Percentiles rank a stretch among this genome's conserved stretches.
Evolutionary conservation across 129 eudicot genomes (phyloP).

Genomic region (Helichrysum umbraculigerum): DNA sequence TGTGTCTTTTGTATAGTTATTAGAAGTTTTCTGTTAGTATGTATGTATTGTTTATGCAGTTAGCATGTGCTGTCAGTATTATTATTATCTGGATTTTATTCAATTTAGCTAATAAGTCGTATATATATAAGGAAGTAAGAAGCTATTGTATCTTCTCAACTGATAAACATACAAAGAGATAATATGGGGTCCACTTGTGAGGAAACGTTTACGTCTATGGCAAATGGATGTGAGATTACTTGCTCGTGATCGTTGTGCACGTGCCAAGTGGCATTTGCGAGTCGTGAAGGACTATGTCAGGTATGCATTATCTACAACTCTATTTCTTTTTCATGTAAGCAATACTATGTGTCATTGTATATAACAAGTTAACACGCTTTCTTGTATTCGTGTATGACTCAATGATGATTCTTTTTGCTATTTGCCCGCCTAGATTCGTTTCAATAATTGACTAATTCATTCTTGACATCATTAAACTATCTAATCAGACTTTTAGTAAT

Average conservation of each 20-base stretch:
- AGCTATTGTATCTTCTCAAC: slow-evolving; percentile 55
- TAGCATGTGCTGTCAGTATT: slow-evolving; percentile 32
- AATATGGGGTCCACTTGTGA: slow-evolving; percentile 58
- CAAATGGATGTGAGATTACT: slow-evolving; percentile 71
- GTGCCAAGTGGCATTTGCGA: slow-evolving; percentile 58
- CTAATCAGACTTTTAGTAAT: background rate
- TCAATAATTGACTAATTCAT: slow-evolving; percentile 2
- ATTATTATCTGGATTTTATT: slow-evolving; percentile 5
- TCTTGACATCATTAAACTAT: slow-evolving; percentile 10
- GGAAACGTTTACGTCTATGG: slow-evolving; percentile 58
- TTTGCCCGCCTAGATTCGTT: slow-evolving; percentile 16
- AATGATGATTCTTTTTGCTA: background rate
- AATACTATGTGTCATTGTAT: background rate
- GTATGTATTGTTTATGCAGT: slow-evolving; percentile 19
- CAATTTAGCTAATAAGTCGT: slow-evolving; percentile 23
- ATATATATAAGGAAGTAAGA: slow-evolving; percentile 64
- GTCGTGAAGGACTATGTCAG: slow-evolving; percentile 47
- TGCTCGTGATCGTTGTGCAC: slow-evolving; percentile 50
- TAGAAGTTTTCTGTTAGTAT: slow-evolving; percentile 10
- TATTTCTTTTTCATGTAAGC: background rate
- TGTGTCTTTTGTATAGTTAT: slow-evolving; percentile 14
- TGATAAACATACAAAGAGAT: slow-evolving; percentile 70
- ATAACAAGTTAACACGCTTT: slow-evolving; percentile 9
- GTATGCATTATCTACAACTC: background rate
- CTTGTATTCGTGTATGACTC: background rate